phyloP scores from a whole-genome alignment of 1,139 yeast species.

The Blastobotrys aristatus region DNA sequence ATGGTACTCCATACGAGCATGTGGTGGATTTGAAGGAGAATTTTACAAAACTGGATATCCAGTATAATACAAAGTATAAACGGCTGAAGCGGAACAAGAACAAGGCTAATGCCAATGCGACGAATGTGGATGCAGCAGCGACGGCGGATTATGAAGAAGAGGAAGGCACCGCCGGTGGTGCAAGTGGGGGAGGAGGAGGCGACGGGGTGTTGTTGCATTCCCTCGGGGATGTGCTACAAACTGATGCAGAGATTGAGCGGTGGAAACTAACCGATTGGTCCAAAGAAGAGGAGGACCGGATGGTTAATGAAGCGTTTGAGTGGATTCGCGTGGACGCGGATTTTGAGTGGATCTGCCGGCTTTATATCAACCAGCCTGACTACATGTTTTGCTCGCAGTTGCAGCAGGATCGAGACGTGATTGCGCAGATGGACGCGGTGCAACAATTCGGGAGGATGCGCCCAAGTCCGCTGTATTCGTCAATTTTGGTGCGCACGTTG shows the following conservation, averaged over 20 bases:
- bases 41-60: slow-evolving; percentile 84
- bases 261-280: slow-evolving; percentile 80
- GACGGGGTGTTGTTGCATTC: slow-evolving; percentile 48
- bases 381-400: slow-evolving; percentile 93
- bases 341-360: slow-evolving; percentile 89
- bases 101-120: slow-evolving; percentile 30
- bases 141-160: slow-evolving; percentile 16
- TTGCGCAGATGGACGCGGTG: slow-evolving; percentile 87
- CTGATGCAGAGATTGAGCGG: slow-evolving; percentile 52
- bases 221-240: slow-evolving; percentile 72
- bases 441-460: slow-evolving; percentile 61
- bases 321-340: slow-evolving; percentile 98
- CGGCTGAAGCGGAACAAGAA: slow-evolving; percentile 63
- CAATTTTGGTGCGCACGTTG: slow-evolving; percentile 71
- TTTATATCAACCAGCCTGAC: slow-evolving; percentile 83
- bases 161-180: slow-evolving; percentile 26
- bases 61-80: slow-evolving; percentile 85
- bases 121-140: slow-evolving; percentile 49
- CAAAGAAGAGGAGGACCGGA: slow-evolving; percentile 61
- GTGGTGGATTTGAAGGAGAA: slow-evolving; percentile 86
- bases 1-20: slow-evolving; percentile 99
- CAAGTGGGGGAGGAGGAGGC: slow-evolving; percentile 30
- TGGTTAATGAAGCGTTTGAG: slow-evolving; percentile 84
- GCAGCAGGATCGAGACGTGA: slow-evolving; percentile 93
- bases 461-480: slow-evolving; percentile 64